A percentile compares a stretch with the other conserved stretches of the same genome.
phyloP scores from a whole-genome alignment of 1,139 yeast genomes.

The Candida buenavistaensis region DNA sequence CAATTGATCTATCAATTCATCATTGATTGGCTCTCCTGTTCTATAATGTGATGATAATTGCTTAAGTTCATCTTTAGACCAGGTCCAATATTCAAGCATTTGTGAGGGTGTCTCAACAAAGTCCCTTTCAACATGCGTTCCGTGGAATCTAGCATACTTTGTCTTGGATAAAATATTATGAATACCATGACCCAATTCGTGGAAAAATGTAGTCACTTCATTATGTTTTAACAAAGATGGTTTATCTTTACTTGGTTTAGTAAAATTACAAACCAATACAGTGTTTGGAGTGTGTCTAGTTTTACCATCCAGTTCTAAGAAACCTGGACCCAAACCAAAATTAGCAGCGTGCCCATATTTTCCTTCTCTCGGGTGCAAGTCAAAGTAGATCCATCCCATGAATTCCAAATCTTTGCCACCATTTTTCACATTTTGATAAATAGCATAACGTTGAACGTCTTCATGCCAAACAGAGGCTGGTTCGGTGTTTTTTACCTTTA shows the following conservation, averaged over 20 bases:
- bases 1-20: slow-evolving; percentile 59
- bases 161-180: slow-evolving; percentile 75
- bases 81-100: slow-evolving; percentile 86
- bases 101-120: slow-evolving; percentile 91
- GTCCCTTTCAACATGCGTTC: slow-evolving; percentile 77
- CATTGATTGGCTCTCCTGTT: slow-evolving; percentile 58
- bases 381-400: slow-evolving; percentile 78
- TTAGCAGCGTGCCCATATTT: slow-evolving; percentile 89
- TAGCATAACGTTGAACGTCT: slow-evolving; percentile 74
- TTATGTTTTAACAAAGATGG: slow-evolving; percentile 77
- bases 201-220: slow-evolving; percentile 85
- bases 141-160: slow-evolving; percentile 65
- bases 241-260: slow-evolving; percentile 68
- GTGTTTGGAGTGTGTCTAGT: slow-evolving; percentile 66
- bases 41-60: slow-evolving; percentile 66
- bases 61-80: slow-evolving; percentile 65
- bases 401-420: slow-evolving; percentile 51
- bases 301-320: slow-evolving; percentile 44
- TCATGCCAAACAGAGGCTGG: slow-evolving; percentile 59
- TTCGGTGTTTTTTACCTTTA: slow-evolving; percentile 42
- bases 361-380: slow-evolving; percentile 82
- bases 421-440: slow-evolving; percentile 57
- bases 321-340: slow-evolving; percentile 70
- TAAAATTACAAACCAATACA: slow-evolving; percentile 81
- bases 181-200: slow-evolving; percentile 87